Evolutionary conservation across 2,329 filamentous ascomycete species (phyloP).

Genomic region (Bipolaris bicolor): DNA sequence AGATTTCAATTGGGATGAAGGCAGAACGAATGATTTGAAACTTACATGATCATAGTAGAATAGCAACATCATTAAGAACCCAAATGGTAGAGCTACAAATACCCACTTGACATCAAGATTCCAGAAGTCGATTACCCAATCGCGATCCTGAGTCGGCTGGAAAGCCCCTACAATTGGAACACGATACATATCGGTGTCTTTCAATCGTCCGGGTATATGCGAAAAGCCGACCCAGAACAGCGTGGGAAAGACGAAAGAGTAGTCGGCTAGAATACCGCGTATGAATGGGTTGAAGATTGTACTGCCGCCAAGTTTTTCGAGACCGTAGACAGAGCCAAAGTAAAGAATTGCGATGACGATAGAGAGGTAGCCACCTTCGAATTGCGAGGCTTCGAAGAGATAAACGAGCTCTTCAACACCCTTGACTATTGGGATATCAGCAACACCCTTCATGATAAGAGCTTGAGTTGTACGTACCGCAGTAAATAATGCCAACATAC

Average conservation of each 20-base stretch:
- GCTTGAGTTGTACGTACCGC: slow-evolving; percentile 46
- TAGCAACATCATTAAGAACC: slow-evolving; percentile 60
- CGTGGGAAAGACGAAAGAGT: slow-evolving; percentile 56
- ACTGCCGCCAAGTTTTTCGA: slow-evolving; percentile 58
- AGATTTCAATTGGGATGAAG: neutral
- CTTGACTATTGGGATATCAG: slow-evolving; percentile 51
- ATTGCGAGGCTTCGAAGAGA: slow-evolving; percentile 54
- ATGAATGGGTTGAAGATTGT: slow-evolving; percentile 54
- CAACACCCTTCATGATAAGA: no score
- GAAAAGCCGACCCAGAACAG: slow-evolving; percentile 62
- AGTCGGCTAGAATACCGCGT: slow-evolving; percentile 58
- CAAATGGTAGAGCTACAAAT: slow-evolving; percentile 61
- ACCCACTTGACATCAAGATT: slow-evolving; percentile 59
- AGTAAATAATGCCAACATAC: slow-evolving; percentile 64
- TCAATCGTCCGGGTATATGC: slow-evolving; percentile 58
- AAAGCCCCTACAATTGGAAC: slow-evolving; percentile 56
- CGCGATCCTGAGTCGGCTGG: slow-evolving; percentile 53
- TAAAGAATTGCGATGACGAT: slow-evolving; percentile 60
- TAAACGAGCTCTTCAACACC: slow-evolving; percentile 63
- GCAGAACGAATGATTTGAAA: neutral
- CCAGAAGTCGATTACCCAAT: slow-evolving; percentile 62
- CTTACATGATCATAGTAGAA: slow-evolving; percentile 64
- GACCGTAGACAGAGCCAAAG: slow-evolving; percentile 57
- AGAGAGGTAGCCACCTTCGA: slow-evolving; percentile 56
- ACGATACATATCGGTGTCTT: slow-evolving; percentile 49